These are phyloP conservation scores for Cutaneotrichosporon mucoides DNA, from an alignment of 1,284 basidiomycete genomes.

Conservation along the genomic window DNA sequence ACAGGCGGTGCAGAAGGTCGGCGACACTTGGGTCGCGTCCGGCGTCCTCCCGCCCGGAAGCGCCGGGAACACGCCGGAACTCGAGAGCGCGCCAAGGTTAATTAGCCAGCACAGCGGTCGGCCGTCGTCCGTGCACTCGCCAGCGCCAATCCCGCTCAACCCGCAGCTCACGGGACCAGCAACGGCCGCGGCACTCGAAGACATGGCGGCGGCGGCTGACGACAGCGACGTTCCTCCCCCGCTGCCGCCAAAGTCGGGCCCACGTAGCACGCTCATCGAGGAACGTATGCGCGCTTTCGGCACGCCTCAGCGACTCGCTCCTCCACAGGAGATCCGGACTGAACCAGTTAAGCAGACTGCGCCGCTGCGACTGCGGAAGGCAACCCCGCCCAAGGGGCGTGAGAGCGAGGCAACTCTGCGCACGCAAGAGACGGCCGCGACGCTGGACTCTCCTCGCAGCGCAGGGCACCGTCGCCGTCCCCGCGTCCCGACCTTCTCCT, in stretches of 20 bases:
- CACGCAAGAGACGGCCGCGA: neutral
- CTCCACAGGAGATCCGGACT: neutral
- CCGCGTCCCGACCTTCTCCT: too few relatives aligned
- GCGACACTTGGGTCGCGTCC: constrained; percentile 40
- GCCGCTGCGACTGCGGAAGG: neutral
- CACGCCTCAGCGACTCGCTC: neutral
- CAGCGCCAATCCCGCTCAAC: neutral
- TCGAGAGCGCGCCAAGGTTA: neutral
- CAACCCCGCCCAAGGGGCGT: neutral
- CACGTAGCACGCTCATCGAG: neutral
- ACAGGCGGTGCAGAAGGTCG: constrained; percentile 37
- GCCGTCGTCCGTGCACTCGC: too few relatives aligned
- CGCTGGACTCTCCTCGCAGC: too few relatives aligned
- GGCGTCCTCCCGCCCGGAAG: constrained; percentile 1
- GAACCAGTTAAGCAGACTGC: neutral
- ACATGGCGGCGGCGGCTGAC: neutral
- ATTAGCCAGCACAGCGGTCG: neutral
- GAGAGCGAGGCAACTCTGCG: neutral
- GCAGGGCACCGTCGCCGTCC: too few relatives aligned
- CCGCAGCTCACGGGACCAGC: neutral
- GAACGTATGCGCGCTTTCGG: neutral
- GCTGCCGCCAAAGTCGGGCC: constrained; percentile 5
- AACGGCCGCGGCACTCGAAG: neutral
- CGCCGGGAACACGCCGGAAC: neutral
- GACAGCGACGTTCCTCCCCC: constrained; percentile 3